Conservation (phyloP, 352 stramenopile species). For the Phytophthora pistaciae region DNA sequence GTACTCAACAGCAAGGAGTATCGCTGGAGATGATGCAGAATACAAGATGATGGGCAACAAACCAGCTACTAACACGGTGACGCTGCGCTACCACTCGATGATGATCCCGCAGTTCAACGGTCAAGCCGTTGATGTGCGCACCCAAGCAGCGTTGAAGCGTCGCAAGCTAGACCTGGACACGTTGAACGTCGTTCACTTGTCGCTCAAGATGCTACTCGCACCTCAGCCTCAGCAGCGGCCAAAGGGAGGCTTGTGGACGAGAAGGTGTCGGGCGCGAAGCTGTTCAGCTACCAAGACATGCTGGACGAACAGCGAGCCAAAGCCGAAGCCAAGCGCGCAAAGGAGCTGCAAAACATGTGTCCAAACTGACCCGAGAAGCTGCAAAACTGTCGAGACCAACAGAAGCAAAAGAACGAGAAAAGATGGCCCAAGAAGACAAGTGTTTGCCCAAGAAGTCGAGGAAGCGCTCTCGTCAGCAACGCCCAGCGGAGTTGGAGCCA, state of each 20-base stretch:
- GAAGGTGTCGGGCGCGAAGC: not conserved
- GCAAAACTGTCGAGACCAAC: not conserved
- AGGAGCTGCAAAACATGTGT: not conserved
- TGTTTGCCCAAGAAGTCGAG: no score
- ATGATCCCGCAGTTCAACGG: not conserved
- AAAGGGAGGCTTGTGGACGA: not conserved
- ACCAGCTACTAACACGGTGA: not conserved
- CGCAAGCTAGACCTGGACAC: not conserved
- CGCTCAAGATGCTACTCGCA: not conserved
- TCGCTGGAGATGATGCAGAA: not conserved
- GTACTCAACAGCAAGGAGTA: no score
- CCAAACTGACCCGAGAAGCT: not conserved
- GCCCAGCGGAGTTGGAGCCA: no score
- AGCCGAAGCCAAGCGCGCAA: not conserved
- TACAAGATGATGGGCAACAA: slow-evolving; percentile 1
- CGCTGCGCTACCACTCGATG: not conserved
- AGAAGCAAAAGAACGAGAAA: not conserved
- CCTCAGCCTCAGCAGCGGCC: not conserved
- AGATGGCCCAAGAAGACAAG: no score
- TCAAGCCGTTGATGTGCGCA: not conserved
- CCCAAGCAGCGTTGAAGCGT: not conserved
- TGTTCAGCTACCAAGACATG: not conserved
- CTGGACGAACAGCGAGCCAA: not conserved
- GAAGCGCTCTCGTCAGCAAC: no score
- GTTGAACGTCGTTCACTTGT: not conserved